Evolutionary conservation across 1,284 basidiomycete species (phyloP), one percentile per base, ranked within the genome.

Genomic region (Cronartium ribicola): DNA sequence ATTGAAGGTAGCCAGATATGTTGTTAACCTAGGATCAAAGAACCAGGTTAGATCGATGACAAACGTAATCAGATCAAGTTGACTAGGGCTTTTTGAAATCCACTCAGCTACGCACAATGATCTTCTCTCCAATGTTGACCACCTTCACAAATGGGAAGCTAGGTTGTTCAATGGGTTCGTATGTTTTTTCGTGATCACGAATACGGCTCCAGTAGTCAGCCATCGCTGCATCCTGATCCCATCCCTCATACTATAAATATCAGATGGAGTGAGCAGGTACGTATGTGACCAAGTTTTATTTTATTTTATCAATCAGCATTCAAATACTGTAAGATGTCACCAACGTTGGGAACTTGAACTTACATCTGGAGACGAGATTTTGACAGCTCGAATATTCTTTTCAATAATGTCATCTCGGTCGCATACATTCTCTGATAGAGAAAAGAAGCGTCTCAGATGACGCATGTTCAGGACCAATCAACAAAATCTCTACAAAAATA

Each of bases 281-380:
- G 13, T 29, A 29, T 29, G 29, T 2, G 46, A 46, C 68, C 29
- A 29, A 20, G 29, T 29, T 29, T 29, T 29, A 29, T 29, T 29
- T 29, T 29, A 29, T 51, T 51, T 51, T 51, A 51, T 51, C 5
- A 51, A 51, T 51, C 48, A 51, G 48, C 22, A 51, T 51, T 5
- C 22, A 14, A 4, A 17, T 51, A 20, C 48, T 14, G 37, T 61
- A 36, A 29, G 59, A 61, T 37, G 41, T 46, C 13, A 6, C 14
- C 41, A 29, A 37, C 4, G 29, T 44, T 20, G 29, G 61, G 29
- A 36, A 29, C 51, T 6, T n/a, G 57, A 66, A 85, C 90, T 73
- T 79, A 92, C 93, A 82, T 98, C 94, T 2, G 94, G 95, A 29
- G 94, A 98, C 22, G 93, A 95, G 66, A 98, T 92, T 85, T 98